Percentiles rank a stretch among this genome's conserved stretches.
Conservation (phyloP, 1,284 basidiomycete genomes). For the Cryptococcus sp. region DNA sequence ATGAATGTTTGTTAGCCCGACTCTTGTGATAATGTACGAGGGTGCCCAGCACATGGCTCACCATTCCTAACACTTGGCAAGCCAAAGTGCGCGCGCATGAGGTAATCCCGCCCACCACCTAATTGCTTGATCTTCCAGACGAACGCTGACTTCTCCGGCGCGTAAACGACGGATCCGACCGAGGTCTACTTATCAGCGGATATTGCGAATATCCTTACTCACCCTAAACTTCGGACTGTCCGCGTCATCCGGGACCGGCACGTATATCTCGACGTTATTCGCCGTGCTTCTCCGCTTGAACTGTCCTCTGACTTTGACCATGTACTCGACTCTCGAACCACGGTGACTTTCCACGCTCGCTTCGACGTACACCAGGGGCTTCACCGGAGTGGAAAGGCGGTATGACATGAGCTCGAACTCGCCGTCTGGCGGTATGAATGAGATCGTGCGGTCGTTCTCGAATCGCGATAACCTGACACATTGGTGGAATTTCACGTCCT, state of each 20-base stretch:
- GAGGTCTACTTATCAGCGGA: conserved; percentile 62
- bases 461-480: conserved; percentile 99
- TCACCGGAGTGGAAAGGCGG: conserved; percentile 91
- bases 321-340: conserved; percentile 92
- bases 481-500: conserved; percentile 99
- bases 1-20: neutral
- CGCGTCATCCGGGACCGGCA: conserved; percentile 97
- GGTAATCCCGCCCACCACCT: conserved; percentile 86
- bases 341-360: conserved; percentile 93
- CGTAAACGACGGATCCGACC: conserved; percentile 89
- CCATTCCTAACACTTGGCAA: conserved; percentile 84
- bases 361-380: conserved; percentile 97
- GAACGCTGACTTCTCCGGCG: conserved; percentile 92
- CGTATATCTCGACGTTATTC: conserved; percentile 98
- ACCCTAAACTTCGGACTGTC: conserved; percentile 96
- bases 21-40: no score
- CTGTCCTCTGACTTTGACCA: conserved; percentile 97
- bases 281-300: conserved; percentile 96
- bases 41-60: conserved; percentile 49
- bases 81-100: conserved; percentile 95
- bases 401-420: conserved; percentile 99
- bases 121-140: conserved; percentile 98
- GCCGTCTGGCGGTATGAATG: conserved; percentile 98
- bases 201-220: conserved; percentile 39
- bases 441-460: conserved; percentile 98